Conservation (phyloP, 139 green algal species). For the Penium margaritaceum region DNA sequence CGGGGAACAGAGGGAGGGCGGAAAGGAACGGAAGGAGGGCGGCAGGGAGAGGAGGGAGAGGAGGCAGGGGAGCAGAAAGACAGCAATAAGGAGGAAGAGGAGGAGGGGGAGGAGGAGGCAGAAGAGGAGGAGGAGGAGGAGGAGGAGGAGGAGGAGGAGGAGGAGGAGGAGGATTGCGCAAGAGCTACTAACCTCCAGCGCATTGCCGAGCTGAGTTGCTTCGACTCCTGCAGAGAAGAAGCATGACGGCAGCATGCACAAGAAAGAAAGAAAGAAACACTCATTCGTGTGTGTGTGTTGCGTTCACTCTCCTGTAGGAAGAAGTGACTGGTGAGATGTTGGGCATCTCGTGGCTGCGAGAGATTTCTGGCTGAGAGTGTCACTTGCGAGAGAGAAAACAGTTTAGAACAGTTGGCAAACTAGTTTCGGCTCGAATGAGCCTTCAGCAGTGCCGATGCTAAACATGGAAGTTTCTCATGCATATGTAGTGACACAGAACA, state of each 20-base stretch:
- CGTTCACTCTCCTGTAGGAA: too few species aligned
- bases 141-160: neutral
- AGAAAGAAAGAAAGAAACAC: neutral
- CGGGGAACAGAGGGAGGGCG: neutral
- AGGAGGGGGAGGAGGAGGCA: neutral
- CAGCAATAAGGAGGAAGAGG: neutral
- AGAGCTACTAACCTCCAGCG: conserved; percentile 21
- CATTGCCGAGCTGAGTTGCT: conserved; percentile 47
- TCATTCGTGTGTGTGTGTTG: too few species aligned
- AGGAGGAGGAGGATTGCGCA: neutral
- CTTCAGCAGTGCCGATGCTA: too few species aligned
- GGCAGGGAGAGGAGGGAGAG: neutral
- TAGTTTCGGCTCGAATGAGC: too few species aligned
- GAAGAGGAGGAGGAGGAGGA: neutral
- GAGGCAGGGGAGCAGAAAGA: neutral
- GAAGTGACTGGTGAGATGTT: too few species aligned
- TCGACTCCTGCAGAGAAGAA: conserved; percentile 24
- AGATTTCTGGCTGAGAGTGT: too few species aligned
- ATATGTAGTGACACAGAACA: too few species aligned
- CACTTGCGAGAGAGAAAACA: too few species aligned
- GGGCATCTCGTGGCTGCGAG: too few species aligned
- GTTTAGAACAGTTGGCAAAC: too few species aligned
- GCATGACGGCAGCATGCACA: neutral
- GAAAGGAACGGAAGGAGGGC: neutral
- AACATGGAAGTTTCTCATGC: too few species aligned